Percentiles rank a stretch among this genome's conserved stretches.
These are phyloP conservation scores for Pseudopithomyces maydicus DNA, from an alignment of 2,329 filamentous ascomycete species.

Conservation along the genomic window DNA sequence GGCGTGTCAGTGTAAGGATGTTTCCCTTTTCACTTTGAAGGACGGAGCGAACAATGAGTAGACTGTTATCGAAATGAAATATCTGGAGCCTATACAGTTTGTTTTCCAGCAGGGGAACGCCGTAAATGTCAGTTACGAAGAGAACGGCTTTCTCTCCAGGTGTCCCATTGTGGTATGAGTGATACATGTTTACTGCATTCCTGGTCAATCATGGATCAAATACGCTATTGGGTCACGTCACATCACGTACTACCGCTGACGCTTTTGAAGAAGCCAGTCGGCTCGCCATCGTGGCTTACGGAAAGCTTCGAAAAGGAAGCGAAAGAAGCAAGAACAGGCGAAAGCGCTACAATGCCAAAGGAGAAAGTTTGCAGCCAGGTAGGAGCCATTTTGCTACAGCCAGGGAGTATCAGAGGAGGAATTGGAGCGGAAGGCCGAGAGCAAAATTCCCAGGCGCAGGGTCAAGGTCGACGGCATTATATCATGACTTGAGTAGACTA, in stretches of 20 bases:
- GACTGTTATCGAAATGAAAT: background rate
- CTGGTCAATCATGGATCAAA: background rate
- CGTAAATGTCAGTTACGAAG: conserved; percentile 43
- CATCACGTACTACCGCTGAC: conserved; percentile 27
- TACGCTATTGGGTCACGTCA: background rate
- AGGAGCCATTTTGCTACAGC: background rate
- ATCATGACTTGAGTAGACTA: background rate
- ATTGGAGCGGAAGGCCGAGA: background rate
- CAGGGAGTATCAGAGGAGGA: background rate
- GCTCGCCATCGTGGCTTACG: conserved; percentile 1
- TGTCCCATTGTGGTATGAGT: conserved; percentile 13
- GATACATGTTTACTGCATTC: conserved; percentile 20
- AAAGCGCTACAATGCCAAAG: background rate
- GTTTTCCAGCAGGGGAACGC: conserved; percentile 37
- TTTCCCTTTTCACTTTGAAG: background rate
- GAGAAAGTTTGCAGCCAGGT: background rate
- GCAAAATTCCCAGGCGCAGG: background rate
- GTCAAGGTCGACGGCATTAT: background rate
- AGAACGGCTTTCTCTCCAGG: conserved; percentile 28
- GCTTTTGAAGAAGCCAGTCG: conserved; percentile 21
- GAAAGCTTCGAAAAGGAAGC: background rate
- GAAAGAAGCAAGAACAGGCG: background rate
- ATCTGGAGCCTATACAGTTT: conserved; percentile 24
- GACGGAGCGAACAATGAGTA: background rate
- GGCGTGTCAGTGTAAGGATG: background rate